These are phyloP conservation scores for Hydrangea macrophylla DNA, from an alignment of 148 eudicot genomes.

Conservation along the genomic window DNA sequence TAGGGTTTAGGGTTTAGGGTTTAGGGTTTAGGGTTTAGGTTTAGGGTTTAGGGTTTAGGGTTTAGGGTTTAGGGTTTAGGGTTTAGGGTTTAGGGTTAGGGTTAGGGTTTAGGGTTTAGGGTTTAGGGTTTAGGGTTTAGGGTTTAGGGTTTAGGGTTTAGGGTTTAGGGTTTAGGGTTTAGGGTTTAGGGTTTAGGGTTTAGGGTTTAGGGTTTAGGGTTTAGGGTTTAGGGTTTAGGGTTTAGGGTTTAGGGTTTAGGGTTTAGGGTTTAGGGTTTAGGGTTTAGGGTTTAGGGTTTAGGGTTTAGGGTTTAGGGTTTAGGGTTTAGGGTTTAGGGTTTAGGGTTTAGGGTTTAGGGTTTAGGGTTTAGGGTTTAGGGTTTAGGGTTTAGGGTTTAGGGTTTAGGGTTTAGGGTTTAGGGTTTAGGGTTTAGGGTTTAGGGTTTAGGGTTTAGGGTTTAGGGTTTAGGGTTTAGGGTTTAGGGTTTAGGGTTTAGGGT, in stretches of 20 bases:
- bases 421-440: slow-evolving; percentile 8
- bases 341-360: slow-evolving; percentile 12
- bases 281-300: slow-evolving; percentile 9
- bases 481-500: slow-evolving; percentile 17
- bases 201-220: slow-evolving; percentile 7
- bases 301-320: slow-evolving; percentile 17
- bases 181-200: slow-evolving; percentile 12
- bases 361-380: slow-evolving; percentile 17
- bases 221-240: slow-evolving; percentile 4
- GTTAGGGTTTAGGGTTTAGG: slow-evolving; percentile 12
- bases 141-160: slow-evolving; percentile 11
- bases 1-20: slow-evolving; percentile 15
- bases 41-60: slow-evolving; percentile 7
- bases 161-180: slow-evolving; percentile 15
- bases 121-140: slow-evolving; percentile 11
- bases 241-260: slow-evolving; percentile 3
- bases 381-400: slow-evolving; percentile 14
- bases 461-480: slow-evolving; percentile 18
- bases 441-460: slow-evolving; percentile 21
- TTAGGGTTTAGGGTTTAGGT: slow-evolving; percentile 7
- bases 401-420: slow-evolving; percentile 9
- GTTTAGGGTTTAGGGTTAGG: slow-evolving; percentile 5
- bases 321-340: slow-evolving; percentile 8
- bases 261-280: slow-evolving; percentile 1
- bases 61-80: slow-evolving; percentile 2